phyloP scores from a whole-genome alignment of 768 basidiomycete species.

The Boletus rubroflammeus region DNA sequence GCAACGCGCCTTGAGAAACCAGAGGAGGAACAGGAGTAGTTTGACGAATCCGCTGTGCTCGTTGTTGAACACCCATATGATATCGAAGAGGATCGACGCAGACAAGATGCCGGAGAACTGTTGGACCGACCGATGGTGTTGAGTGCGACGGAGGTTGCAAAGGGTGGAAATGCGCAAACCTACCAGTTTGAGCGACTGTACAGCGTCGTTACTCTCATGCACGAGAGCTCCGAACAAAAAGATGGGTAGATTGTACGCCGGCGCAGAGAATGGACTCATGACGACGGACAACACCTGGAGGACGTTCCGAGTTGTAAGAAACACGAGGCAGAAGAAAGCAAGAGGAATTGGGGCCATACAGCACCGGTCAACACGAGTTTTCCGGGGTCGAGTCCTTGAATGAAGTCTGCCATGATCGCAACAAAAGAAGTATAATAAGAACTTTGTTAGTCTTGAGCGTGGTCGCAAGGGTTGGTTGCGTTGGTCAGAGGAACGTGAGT shows the following conservation, averaged over 20 bases:
- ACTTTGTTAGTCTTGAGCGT: not conserved
- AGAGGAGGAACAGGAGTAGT: conserved; percentile 50
- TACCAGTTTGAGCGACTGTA: conserved; percentile 64
- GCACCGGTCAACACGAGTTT: conserved; percentile 64
- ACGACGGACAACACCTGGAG: conserved; percentile 59
- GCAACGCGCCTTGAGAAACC: conserved; percentile 52
- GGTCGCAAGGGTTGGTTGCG: not conserved
- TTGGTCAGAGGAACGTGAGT: conserved; percentile 2
- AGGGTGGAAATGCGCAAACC: not conserved
- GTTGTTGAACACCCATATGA: conserved; percentile 64
- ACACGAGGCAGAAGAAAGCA: not conserved
- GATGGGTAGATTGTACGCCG: conserved; percentile 78
- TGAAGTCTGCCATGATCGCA: conserved; percentile 54
- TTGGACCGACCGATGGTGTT: not conserved
- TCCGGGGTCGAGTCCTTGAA: conserved; percentile 67
- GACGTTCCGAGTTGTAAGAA: not conserved
- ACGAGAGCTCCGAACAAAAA: conserved; percentile 75
- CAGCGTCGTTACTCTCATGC: conserved; percentile 63
- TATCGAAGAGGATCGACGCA: conserved; percentile 60
- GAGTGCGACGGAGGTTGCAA: not conserved
- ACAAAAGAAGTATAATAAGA: not conserved
- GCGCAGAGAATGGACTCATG: conserved; percentile 51
- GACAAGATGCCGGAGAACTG: conserved; percentile 67
- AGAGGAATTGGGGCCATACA: conserved; percentile 35
- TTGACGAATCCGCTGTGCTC: conserved; percentile 53